Evolutionary conservation across 169 alveolate genomes (phyloP).

Genomic region (Plasmodium berghei): DNA sequence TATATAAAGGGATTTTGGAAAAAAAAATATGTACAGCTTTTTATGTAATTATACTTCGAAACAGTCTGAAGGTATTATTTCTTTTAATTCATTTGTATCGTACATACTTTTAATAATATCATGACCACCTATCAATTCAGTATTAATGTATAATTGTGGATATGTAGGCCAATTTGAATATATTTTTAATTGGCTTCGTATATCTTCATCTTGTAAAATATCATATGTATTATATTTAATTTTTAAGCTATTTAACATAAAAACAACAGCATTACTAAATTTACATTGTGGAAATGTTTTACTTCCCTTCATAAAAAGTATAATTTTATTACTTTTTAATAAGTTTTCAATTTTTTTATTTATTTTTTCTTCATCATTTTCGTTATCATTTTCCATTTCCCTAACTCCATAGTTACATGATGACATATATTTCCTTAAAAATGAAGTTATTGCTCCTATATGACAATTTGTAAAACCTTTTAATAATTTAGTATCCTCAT

Average conservation of each 20-base stretch:
- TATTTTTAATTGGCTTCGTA: conserved; percentile 91
- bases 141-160: conserved; percentile 91
- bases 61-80: conserved; percentile 78
- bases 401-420: not conserved
- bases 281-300: conserved; percentile 85
- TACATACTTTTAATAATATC: conserved; percentile 85
- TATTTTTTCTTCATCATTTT: not conserved
- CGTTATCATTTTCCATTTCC: not conserved
- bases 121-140: conserved; percentile 85
- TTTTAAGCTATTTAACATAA: conserved; percentile 80
- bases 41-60: conserved; percentile 17
- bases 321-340: conserved; percentile 77
- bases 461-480: conserved; percentile 33
- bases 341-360: conserved; percentile 58
- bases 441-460: conserved; percentile 19
- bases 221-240: conserved; percentile 87
- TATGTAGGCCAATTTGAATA: conserved; percentile 95
- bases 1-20: not conserved
- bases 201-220: conserved; percentile 88
- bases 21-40: not conserved
- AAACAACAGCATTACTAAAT: conserved; percentile 85
- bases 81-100: conserved; percentile 78
- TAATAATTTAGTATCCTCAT: conserved; percentile 14
- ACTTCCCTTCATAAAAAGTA: conserved; percentile 88
- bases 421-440: conserved; percentile 24